These are phyloP conservation scores for Phaeosphaeria sp. DNA, from an alignment of 2,329 filamentous ascomycete genomes.

Conservation along the genomic window DNA sequence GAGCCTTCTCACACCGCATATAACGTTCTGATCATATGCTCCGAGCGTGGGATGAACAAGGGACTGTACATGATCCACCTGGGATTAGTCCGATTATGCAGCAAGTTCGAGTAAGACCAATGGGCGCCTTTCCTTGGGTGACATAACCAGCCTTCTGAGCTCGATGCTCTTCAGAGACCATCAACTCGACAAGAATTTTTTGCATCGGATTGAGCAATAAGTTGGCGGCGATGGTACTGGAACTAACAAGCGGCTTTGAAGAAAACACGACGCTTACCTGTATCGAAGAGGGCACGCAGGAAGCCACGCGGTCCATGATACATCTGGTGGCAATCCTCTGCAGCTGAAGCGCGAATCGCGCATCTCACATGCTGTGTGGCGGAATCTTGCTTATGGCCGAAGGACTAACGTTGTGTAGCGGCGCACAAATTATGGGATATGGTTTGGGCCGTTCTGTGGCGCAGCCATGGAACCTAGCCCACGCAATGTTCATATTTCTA, in stretches of 20 bases:
- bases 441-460: constrained; percentile 16
- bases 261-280: constrained; percentile 14
- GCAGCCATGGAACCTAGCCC: constrained; percentile 1
- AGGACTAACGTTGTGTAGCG: constrained; percentile 16
- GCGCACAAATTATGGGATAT: constrained; percentile 16
- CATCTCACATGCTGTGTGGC: constrained; percentile 14
- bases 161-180: neutral
- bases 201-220: neutral
- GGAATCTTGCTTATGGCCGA: constrained; percentile 15
- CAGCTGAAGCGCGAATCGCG: constrained; percentile 4
- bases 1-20: neutral
- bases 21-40: neutral
- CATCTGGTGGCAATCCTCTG: constrained; percentile 6
- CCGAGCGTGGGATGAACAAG: neutral
- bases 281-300: constrained; percentile 10
- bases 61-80: neutral
- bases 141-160: no score
- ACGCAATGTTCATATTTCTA: neutral
- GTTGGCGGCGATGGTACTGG: neutral
- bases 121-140: no score
- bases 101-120: neutral
- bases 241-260: constrained; percentile 11
- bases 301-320: constrained; percentile 17
- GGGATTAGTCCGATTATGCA: neutral
- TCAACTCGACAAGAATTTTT: neutral